These are phyloP conservation scores for Opeltia flavorubescens DNA, from an alignment of 495 filamentous ascomycete species.

Conservation along the genomic window DNA sequence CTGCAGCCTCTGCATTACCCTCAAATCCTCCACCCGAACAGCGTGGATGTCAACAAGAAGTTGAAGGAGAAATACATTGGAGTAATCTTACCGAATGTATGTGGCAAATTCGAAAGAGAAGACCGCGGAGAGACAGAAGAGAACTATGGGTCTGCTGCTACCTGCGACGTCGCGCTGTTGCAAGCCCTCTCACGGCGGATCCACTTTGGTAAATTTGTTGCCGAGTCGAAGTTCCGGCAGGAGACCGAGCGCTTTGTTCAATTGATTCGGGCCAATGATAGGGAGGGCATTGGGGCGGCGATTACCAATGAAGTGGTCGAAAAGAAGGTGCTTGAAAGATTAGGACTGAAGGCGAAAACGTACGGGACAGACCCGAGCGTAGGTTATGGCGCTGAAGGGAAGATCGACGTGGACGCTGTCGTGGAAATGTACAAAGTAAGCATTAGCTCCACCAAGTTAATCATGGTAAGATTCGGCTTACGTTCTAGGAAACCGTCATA, in stretches of 20 bases:
- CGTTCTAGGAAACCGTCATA: conserved; percentile 72
- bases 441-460: background rate
- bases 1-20: conserved; percentile 84
- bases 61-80: conserved; percentile 78
- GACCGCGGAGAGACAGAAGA: conserved; percentile 80
- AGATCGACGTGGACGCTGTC: conserved; percentile 88
- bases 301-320: conserved; percentile 88
- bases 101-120: conserved; percentile 51
- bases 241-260: conserved; percentile 66
- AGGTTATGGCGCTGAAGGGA: conserved; percentile 38
- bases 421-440: conserved; percentile 80
- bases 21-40: conserved; percentile 76
- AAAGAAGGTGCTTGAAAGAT: conserved; percentile 74
- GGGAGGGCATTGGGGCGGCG: conserved; percentile 66
- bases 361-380: conserved; percentile 85
- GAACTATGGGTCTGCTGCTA: conserved; percentile 90
- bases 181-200: conserved; percentile 86
- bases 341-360: conserved; percentile 82
- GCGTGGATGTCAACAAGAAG: conserved; percentile 78
- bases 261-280: conserved; percentile 67
- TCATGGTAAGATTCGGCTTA: conserved; percentile 12
- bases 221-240: conserved; percentile 89
- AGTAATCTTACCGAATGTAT: conserved; percentile 68
- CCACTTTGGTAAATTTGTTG: conserved; percentile 98
- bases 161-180: conserved; percentile 77